Evolutionary conservation across 2,329 filamentous ascomycete species (phyloP), one percentile per base, ranked within the genome.

Genomic region (Dactylellina haptotyla): DNA sequence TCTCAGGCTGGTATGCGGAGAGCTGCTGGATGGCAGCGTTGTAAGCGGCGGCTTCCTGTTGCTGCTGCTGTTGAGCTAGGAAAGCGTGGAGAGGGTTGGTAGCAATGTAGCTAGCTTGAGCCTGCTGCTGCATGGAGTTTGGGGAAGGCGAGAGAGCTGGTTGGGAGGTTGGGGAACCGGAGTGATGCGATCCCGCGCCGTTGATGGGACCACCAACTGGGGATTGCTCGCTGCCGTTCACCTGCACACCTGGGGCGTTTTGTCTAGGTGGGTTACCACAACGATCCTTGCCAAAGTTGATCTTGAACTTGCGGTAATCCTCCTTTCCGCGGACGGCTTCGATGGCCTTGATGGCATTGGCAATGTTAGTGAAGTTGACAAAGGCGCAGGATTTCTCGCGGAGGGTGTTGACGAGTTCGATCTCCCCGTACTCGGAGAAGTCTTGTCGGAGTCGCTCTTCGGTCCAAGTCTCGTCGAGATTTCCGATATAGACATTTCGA

Each of bases 291-390:
- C 95, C 95, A 80, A 99, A 99, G 84, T 99, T 99, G 81, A 99
- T 94, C 86, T 99, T 99, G 88, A 99, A 99, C 78, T 95, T 89
- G 82, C 89, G 92, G 85, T 99, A 99, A 79, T 99, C 95, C 45
- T 98, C 95, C 80, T 93, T 93, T 79, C 93, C 91, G 67, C 95
- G 89, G 76, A 99, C 89, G 20, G 93, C 95, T 82, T 99, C 95
- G 76, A 99, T 99, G 0, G 95, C 95, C 84, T 99, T 99, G 85
- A 99, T 99, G 56, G 95, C 95, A 78, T 99, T 99, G 80, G 95
- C 95, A 80, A 99, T 99, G 83, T 99, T 99, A 80, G 95, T 99
- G 81, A 99, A 99, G 84, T 99, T 99, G 81, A 99, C 95, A 80
- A 99, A 99, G 0, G 95, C 95, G 81, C 95, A 99, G 84, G 93